Base-by-base conservation (phyloP, 2,329 filamentous ascomycete genomes). In the Sporothrix pseudoabietina region DNA sequence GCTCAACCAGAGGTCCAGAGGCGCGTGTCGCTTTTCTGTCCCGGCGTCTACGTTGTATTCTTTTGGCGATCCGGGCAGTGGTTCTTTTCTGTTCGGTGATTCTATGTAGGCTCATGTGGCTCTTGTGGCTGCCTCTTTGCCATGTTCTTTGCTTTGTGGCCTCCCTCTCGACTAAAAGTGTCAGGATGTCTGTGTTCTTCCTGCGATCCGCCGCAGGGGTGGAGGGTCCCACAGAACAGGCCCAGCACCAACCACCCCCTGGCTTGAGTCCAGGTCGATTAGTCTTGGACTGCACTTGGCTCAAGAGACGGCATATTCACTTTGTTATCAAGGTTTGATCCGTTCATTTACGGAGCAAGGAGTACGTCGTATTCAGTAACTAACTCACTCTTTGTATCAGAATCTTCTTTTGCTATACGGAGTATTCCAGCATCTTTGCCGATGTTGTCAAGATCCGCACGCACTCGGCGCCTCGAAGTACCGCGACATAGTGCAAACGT, bases 151-250 rank as follows among this genome's bases (percentile, higher is more conserved):
- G 19, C 39, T 44, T 65, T 41, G 30, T 49, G 44, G 16, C 22
- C 65, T 69, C 41, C 16, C 44, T 39, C 16, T 26, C 39, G 32
- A 68, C n/a, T 30, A 52, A 44, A 44, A 9, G 10, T 44, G 41
- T 14, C 41, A 49, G 22, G 30, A 44, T 70, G 68, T 44, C 49
- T 57, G 68, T 70, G 39, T 65, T 68, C 65, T 70, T 49, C 68
- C 68, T 32, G 68, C 68, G 68, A 70, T 70, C 68, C 49, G 49
- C 68, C 49, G 47, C 68, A 70, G 68, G 68, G 49, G 65, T 26
- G 9, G 19, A 68, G 30, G 44, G 66, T 22, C 19, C 66, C 66
- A 55, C 66, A 35, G 7, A 16, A 30, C 2, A 68, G 44, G 26
- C 63, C 63, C 63, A 35, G 26, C 65, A 49, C 41, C 44, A 44